Conservation (phyloP, 305 asterid genomes). For the Stenogyne calaminthoides region DNA sequence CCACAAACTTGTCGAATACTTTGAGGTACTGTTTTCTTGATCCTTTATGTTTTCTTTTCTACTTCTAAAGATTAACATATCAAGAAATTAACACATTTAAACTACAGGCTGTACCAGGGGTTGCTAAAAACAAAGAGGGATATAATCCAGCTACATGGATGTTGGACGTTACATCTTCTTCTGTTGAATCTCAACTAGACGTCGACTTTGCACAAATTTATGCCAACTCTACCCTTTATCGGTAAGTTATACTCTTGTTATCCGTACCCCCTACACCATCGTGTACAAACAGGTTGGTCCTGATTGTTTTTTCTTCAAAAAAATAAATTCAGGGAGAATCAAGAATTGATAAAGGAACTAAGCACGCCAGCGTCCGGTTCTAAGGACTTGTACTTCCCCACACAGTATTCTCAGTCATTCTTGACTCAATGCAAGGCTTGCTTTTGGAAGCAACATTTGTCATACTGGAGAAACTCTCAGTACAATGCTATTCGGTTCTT, state of each 20-base stretch:
- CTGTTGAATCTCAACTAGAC: conserved; percentile 64
- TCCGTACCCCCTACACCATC: not conserved
- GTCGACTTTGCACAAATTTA: conserved; percentile 75
- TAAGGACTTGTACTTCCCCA: conserved; percentile 59
- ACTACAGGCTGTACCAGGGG: conserved; percentile 67
- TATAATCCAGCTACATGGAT: conserved; percentile 95
- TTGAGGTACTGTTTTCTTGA: conserved; percentile 51
- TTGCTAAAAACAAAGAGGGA: conserved; percentile 70
- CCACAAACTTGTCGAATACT: conserved; percentile 62
- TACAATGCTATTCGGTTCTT: conserved; percentile 73
- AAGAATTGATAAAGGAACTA: conserved; percentile 63
- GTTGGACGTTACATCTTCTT: conserved; percentile 67
- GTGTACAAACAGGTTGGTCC: not conserved
- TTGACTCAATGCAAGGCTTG: conserved; percentile 77
- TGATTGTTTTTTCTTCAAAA: not conserved
- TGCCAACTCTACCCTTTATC: conserved; percentile 60
- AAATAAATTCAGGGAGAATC: conserved; percentile 57
- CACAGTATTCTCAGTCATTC: conserved; percentile 72
- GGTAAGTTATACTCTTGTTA: conserved; percentile 38
- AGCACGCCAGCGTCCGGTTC: conserved; percentile 58
- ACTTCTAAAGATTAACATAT: not conserved
- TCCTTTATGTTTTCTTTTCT: not conserved
- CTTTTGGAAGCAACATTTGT: conserved; percentile 83
- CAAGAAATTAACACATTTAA: not conserved
- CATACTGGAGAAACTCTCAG: conserved; percentile 90